Evolutionary conservation across 805 yeast species (phyloP).

Genomic region (Suhomyces emberorum): DNA sequence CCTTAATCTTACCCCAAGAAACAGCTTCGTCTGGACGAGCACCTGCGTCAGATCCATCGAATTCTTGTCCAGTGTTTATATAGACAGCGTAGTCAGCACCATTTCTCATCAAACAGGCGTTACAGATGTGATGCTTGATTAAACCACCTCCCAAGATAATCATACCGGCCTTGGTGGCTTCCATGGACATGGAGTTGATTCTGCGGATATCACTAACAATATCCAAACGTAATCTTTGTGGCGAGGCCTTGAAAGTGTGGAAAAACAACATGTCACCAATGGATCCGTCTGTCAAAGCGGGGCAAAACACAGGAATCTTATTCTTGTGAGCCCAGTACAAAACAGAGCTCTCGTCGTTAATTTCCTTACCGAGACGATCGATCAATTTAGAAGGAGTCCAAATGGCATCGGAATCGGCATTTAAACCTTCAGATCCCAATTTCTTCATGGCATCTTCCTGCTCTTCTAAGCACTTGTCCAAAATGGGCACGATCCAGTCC

Average conservation of each 20-base stretch:
- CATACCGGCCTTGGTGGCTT: conserved; percentile 93
- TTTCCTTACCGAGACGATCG: conserved; percentile 92
- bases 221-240: conserved; percentile 84
- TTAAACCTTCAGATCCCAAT: conserved; percentile 52
- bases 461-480: conserved; percentile 84
- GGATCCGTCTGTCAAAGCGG: conserved; percentile 96
- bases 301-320: conserved; percentile 94
- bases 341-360: conserved; percentile 89
- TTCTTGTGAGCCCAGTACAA: conserved; percentile 98
- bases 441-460: conserved; percentile 64
- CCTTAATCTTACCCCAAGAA: conserved; percentile 97
- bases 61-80: conserved; percentile 97
- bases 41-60: conserved; percentile 98
- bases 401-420: conserved; percentile 60
- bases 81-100: conserved; percentile 98
- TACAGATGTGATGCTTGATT: conserved; percentile 94
- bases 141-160: conserved; percentile 94
- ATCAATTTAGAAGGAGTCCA: conserved; percentile 96
- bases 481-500: conserved; percentile 96
- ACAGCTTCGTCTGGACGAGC: conserved; percentile 99
- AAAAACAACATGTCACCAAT: conserved; percentile 98
- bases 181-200: conserved; percentile 93
- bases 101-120: conserved; percentile 97
- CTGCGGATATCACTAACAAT: conserved; percentile 90
- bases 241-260: conserved; percentile 95